A percentile compares a stretch with the other conserved stretches of the same genome.
Evolutionary conservation across 805 yeast species (phyloP).

Genomic region (Wickerhamiella occidentalis): DNA sequence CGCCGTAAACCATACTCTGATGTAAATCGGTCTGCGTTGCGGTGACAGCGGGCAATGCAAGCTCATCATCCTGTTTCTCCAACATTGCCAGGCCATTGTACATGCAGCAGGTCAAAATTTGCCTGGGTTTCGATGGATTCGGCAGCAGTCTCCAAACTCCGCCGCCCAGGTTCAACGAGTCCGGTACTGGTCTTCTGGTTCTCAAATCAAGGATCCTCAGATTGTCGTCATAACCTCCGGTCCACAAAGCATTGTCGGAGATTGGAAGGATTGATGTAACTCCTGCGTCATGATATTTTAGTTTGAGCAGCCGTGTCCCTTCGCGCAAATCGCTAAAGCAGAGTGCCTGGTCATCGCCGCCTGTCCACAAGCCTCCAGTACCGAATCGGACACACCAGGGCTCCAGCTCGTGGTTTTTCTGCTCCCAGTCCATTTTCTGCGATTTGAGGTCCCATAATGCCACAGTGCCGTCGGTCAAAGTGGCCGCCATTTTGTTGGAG

Average conservation of each 20-base stretch:
- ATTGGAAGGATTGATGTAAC: conserved; percentile 64
- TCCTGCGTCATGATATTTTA: conserved; percentile 77
- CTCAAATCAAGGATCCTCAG: conserved; percentile 60
- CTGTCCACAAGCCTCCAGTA: conserved; percentile 48
- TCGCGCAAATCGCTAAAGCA: conserved; percentile 59
- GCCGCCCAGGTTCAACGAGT: conserved; percentile 55
- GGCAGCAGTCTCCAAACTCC: conserved; percentile 93
- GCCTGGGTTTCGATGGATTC: conserved; percentile 27
- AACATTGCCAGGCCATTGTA: conserved; percentile 82
- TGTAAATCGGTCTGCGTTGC: conserved; percentile 32
- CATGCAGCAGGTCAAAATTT: conserved; percentile 77
- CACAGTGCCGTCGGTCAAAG: conserved; percentile 58
- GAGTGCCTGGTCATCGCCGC: conserved; percentile 78
- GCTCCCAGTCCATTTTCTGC: conserved; percentile 6
- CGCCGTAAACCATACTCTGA: conserved; percentile 91
- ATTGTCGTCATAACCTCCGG: conserved; percentile 87
- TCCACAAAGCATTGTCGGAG: conserved; percentile 39
- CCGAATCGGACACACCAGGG: conserved; percentile 74
- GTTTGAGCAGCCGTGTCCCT: conserved; percentile 20
- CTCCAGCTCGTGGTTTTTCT: conserved; percentile 52
- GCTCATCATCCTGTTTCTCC: conserved; percentile 18
- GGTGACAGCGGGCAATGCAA: conserved; percentile 8
- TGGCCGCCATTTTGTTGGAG: conserved; percentile 35
- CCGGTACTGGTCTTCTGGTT: conserved; percentile 32
- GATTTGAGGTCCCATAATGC: conserved; percentile 29